These are phyloP conservation scores for Carex sylvatica DNA, from an alignment of 202 grass and related monocot genomes.

Conservation along the genomic window DNA sequence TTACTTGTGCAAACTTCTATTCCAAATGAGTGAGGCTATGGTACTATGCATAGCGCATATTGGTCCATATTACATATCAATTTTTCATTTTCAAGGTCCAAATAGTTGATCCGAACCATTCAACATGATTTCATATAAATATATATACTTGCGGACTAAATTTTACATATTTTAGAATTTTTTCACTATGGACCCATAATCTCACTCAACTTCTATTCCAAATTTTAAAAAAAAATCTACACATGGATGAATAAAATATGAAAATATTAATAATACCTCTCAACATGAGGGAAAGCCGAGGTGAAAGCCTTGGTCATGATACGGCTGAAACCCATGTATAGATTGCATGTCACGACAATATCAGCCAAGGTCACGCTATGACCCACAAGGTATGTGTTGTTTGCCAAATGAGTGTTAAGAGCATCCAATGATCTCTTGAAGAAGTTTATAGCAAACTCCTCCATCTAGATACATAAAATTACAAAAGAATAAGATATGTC, in stretches of 20 bases:
- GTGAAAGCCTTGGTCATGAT: conserved; percentile 74
- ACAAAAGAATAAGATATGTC: neutral
- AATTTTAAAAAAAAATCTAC: neutral
- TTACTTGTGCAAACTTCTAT: neutral
- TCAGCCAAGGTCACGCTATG: conserved; percentile 73
- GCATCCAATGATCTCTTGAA: conserved; percentile 72
- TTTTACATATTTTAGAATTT: too few relatives aligned
- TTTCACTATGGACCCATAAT: too few relatives aligned
- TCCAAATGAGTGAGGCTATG: neutral
- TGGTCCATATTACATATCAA: too few relatives aligned
- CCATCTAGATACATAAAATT: conserved; percentile 35
- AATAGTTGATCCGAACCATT: too few relatives aligned
- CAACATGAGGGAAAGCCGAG: conserved; percentile 67
- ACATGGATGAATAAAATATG: neutral
- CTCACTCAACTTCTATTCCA: neutral
- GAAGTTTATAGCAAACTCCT: conserved; percentile 42
- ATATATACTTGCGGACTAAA: too few relatives aligned
- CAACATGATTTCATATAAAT: too few relatives aligned
- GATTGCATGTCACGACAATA: conserved; percentile 79
- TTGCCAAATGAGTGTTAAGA: conserved; percentile 62
- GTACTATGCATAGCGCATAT: too few relatives aligned
- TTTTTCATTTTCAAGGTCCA: too few relatives aligned
- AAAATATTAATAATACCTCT: conserved; percentile 26
- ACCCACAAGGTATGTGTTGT: conserved; percentile 70
- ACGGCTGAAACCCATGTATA: conserved; percentile 39